Evolutionary conservation across 2,329 filamentous ascomycete genomes (phyloP).

Genomic region (Allantophomopsis cytisporea): DNA sequence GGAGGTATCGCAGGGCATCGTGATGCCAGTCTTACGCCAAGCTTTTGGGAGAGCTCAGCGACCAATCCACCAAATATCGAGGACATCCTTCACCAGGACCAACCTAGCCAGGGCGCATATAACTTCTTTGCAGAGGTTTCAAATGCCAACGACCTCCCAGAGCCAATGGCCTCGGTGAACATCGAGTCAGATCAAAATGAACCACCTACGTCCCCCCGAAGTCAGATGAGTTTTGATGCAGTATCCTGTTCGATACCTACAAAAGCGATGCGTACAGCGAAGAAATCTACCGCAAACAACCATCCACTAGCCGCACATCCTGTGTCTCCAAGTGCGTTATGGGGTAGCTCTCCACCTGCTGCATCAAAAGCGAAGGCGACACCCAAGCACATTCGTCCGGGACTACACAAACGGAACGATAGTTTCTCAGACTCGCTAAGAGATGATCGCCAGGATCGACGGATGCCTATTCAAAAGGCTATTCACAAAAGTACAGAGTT

Average conservation of each 20-base stretch:
- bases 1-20: slow-evolving; percentile 58
- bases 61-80: slow-evolving; percentile 30
- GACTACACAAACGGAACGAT: slow-evolving; percentile 67
- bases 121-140: slow-evolving; percentile 34
- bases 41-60: slow-evolving; percentile 32
- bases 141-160: slow-evolving; percentile 28
- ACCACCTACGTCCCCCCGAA: slow-evolving; percentile 36
- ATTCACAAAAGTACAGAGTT: slow-evolving; percentile 41
- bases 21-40: slow-evolving; percentile 38
- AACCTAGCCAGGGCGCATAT: slow-evolving; percentile 11
- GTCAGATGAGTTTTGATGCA: slow-evolving; percentile 44
- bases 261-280: slow-evolving; percentile 27
- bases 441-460: slow-evolving; percentile 36
- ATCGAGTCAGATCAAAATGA: slow-evolving; percentile 6
- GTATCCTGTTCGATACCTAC: slow-evolving; percentile 50
- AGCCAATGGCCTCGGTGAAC: slow-evolving; percentile 21
- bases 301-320: slow-evolving; percentile 35
- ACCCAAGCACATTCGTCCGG: slow-evolving; percentile 42
- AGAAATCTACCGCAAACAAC: slow-evolving; percentile 19
- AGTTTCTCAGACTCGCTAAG: slow-evolving; percentile 78
- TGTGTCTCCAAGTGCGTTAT: slow-evolving; percentile 33
- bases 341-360: slow-evolving; percentile 32
- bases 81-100: slow-evolving; percentile 21
- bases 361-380: slow-evolving; percentile 43
- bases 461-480: slow-evolving; percentile 27